Conservation (phyloP, 257 asterid species). For the Solanum sejunctum region DNA sequence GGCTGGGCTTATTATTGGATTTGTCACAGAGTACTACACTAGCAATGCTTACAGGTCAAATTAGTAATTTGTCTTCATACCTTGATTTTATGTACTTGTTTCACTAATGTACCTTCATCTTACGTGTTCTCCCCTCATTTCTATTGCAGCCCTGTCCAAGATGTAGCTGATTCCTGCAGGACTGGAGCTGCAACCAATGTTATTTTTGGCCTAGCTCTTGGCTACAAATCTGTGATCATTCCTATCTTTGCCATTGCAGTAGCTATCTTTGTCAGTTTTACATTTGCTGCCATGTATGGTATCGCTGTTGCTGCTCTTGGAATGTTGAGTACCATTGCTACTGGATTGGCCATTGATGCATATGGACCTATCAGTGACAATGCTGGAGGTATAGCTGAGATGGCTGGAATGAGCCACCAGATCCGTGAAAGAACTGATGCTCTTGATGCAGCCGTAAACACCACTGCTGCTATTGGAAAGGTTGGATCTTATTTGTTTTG, state of each 20-base stretch:
- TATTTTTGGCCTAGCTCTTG: background rate
- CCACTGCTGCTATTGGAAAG: conserved; percentile 93
- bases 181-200: background rate
- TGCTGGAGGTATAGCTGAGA: conserved; percentile 21
- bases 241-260: conserved; percentile 20
- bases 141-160: conserved; percentile 43
- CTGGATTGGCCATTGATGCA: conserved; percentile 42
- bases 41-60: conserved; percentile 43
- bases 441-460: conserved; percentile 90
- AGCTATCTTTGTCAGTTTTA: conserved; percentile 65
- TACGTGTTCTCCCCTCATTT: background rate
- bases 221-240: background rate
- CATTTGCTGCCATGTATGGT: conserved; percentile 86
- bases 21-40: background rate
- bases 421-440: conserved; percentile 92
- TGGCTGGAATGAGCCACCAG: conserved; percentile 91
- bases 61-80: background rate
- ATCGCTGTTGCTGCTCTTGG: conserved; percentile 10
- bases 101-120: background rate
- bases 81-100: background rate
- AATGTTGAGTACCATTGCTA: background rate
- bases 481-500: conserved; percentile 4
- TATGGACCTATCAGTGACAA: conserved; percentile 93
- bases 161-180: background rate
- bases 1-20: conserved; percentile 11